Base-by-base conservation (phyloP, 116 monocot genomes). In the Dioscorea cayenensis region DNA sequence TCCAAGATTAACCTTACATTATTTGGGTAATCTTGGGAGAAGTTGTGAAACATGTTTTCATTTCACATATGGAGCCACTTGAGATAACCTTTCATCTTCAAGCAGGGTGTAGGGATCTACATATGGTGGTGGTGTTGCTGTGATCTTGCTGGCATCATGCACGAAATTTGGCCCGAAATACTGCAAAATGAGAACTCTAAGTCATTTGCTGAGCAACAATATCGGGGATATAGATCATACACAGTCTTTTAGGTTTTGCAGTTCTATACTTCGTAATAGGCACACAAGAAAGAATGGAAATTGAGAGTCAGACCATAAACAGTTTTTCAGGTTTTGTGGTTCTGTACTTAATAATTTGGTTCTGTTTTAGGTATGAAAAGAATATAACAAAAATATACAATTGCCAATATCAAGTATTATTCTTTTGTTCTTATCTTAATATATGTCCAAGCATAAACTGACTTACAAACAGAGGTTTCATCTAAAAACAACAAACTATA, bases 111-210 rank as follows among this genome's bases (percentile, higher is more conserved):
- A 89, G 3, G 92, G 92, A 69, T 95, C 95, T 23, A 92, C 76
- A 50, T 92, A 89, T 16, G 84, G 80, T 9, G 86, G 84, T 1
- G 92, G 77, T 18, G 84, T 75, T 7, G 70, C 69, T 2, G 70
- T 48, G 37, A 76, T 70, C 75, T 79, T 92, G 81, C 80, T 89
- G n/a, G 77, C 91, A 79, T 89, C 89, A 43, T 95, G 95, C 66
- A 95, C 80, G 50, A 95, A 95, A 60, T 79, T 87, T 17, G 91
- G 52, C 35, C 95, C 95, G 37, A 95, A 83, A 73, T 77, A 91
- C 95, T 95, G 91, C 27, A 49, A 72, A 55, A 66, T 12, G 55
- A 18, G 55, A 55, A 55, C 55, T 3, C 55, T 0, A 55, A 18
- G 16, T 16, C 55, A 55, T 55, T 16, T 16, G 17, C 14, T 55